Evolutionary conservation across 352 stramenopile genomes (phyloP), one percentile per base, ranked within the genome.

Genomic region (Pythium sukuiense): DNA sequence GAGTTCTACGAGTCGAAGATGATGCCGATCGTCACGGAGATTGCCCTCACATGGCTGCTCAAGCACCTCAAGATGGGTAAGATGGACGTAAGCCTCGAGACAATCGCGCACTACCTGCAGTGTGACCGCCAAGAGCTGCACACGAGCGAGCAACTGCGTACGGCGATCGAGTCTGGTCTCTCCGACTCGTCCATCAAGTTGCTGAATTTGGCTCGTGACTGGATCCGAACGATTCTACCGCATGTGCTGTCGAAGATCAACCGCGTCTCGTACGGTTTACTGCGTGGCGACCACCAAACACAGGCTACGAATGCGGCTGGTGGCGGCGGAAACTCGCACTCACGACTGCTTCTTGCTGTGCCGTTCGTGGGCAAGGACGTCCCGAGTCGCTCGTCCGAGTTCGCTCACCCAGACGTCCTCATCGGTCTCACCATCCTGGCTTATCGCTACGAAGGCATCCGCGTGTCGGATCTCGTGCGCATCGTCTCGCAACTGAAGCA

Each of bases 291-390:
- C 49, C 77, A 93, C 66, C 81, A 87, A 52, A 41, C 74, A 2
- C 69, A 76, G 54, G 70, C 78, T 5, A 65, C 75, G 2, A 76
- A 73, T 46, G 75, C 83, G 80, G 74, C 69, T 67, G 66, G 95
- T 56, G 88, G 89, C 1, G 69, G 96, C 58, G 87, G 88, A 2
- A 98, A 98, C 66, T 97, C 98, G 48, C 97, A 97, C n/a, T 98
- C 97, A 48, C 92, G 98, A 39, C 73, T 97, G 39, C 77, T 99
- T 54, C 76, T 99, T 39, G 98, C 98, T 0, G 95, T 99, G 5
- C 98, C 98, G 30, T 99, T 99, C 70, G 96, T 99, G 33, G 98
- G 97, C 27, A 99, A 99, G 73, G 98, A 99, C 77, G 98, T 99
- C 14, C 98, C 98, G 5, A 99, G 92, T 65, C 85, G 97, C 33